phyloP scores from a whole-genome alignment of 2,329 filamentous ascomycete species.

The Xylaria sp. region DNA sequence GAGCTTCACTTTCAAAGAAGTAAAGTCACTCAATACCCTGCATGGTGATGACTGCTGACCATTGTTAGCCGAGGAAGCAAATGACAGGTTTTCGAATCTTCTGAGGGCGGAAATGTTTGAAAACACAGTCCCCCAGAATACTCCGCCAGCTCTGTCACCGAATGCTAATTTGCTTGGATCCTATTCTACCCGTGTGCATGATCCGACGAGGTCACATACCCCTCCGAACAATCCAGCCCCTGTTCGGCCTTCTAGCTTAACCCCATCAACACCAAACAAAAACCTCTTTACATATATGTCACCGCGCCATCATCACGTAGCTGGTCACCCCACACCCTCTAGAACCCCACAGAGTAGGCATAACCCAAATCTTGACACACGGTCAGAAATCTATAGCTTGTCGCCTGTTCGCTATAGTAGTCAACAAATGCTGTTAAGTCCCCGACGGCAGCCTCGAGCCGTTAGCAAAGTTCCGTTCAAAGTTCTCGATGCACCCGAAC shows the following conservation, averaged over 20 bases:
- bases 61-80: conserved; percentile 83
- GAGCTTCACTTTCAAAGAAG: conserved; percentile 96
- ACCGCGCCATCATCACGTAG: conserved; percentile 74
- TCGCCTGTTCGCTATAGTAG: conserved; percentile 94
- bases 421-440: conserved; percentile 91
- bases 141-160: conserved; percentile 71
- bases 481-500: conserved; percentile 92
- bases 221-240: conserved; percentile 76
- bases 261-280: conserved; percentile 95
- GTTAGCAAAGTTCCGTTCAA: conserved; percentile 98
- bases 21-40: conserved; percentile 57
- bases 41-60: conserved; percentile 42
- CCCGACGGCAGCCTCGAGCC: conserved; percentile 85
- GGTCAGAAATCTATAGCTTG: conserved; percentile 93
- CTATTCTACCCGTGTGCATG: conserved; percentile 66
- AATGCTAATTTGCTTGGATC: conserved; percentile 64
- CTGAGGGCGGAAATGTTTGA: conserved; percentile 94
- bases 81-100: conserved; percentile 88
- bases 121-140: conserved; percentile 83
- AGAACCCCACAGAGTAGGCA: conserved; percentile 90
- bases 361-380: conserved; percentile 87
- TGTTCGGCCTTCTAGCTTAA: conserved; percentile 78
- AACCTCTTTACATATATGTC: conserved; percentile 95
- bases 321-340: conserved; percentile 87
- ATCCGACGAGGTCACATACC: conserved; percentile 80